Percentiles rank a stretch among this genome's conserved stretches.
These are phyloP conservation scores for Psilocybe tampanensis DNA, from an alignment of 768 basidiomycete species.

Conservation along the genomic window DNA sequence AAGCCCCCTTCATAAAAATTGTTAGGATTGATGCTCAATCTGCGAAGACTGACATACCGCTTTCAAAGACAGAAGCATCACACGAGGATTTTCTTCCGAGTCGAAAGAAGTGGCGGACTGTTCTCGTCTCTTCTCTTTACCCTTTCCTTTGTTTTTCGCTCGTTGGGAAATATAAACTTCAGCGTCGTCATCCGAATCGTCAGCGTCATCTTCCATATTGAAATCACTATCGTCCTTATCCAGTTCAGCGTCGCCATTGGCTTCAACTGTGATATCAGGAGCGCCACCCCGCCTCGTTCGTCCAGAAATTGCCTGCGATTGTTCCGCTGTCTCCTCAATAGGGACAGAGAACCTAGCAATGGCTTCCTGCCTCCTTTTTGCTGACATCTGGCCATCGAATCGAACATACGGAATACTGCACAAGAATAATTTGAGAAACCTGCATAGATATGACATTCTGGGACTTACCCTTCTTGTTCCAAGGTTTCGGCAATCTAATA, in stretches of 20 bases:
- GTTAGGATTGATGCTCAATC: not conserved
- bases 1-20: conserved; percentile 55
- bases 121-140: conserved; percentile 24
- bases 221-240: conserved; percentile 40
- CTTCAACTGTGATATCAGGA: not conserved
- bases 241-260: conserved; percentile 10
- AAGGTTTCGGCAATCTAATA: conserved; percentile 69
- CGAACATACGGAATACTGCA: conserved; percentile 73
- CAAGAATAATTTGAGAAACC: not conserved
- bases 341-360: conserved; percentile 77
- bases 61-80: conserved; percentile 89
- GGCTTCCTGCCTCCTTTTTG: conserved; percentile 74
- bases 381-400: conserved; percentile 89
- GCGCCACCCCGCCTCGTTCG: not conserved
- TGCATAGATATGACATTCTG: not conserved
- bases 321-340: conserved; percentile 29
- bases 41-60: conserved; percentile 38
- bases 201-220: conserved; percentile 24
- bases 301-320: conserved; percentile 6
- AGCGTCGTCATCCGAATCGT: conserved; percentile 32
- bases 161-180: conserved; percentile 16
- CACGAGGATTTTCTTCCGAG: conserved; percentile 57
- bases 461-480: conserved; percentile 60
- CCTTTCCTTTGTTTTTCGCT: conserved; percentile 39
- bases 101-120: conserved; percentile 15